Base-by-base conservation (phyloP, 1,284 basidiomycete genomes). In the Athelia sp. region DNA sequence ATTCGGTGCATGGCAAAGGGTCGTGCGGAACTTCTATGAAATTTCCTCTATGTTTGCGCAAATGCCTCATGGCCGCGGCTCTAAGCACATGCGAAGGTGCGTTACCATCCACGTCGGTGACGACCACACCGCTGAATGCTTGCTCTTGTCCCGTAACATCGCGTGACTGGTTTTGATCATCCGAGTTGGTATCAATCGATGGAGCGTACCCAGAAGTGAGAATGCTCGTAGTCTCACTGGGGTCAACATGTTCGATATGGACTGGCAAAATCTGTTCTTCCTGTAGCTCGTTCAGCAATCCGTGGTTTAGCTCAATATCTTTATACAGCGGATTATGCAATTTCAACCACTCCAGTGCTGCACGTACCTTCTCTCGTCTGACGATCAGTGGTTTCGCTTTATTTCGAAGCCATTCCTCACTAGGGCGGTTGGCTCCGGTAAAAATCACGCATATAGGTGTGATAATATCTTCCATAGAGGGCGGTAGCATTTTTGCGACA, bases 371-470 rank as follows among this genome's bases (percentile, higher is more conserved):
- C 21, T 62, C 59, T 4, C 53, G 45, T 3, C 63, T 52, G 21
- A 70, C 64, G 24, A 50, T 38, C 1, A 71, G 46, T 10, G 69
- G 69, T 44, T 58, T 63, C 3, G 66, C 68, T 14, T 67, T 56
- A 6, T 56, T 47, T 3, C 48, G 50, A 4, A 72, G 35, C 69
- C 67, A 70, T 43, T 69, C 55, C 0, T 24, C 18, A 6, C 58
- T 52, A 0, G 69, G 68, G 3, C 48, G 46, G 18, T 3, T 14
- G 6, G 62, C 59, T 0, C 68, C 67, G 17, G 68, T 52, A 55
- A 72, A 72, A 3, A 73, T 42, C 1, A 71, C 60, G 51, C 68
- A 70, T 1, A 70, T 58, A 6, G 60, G 59, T 0, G 56, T 55
- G 0, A 52, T 46, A 3, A 68, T 54, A 8, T 68, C 63, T 14